Conservation (phyloP, 148 eudicot species). For the Cornus florida region DNA sequence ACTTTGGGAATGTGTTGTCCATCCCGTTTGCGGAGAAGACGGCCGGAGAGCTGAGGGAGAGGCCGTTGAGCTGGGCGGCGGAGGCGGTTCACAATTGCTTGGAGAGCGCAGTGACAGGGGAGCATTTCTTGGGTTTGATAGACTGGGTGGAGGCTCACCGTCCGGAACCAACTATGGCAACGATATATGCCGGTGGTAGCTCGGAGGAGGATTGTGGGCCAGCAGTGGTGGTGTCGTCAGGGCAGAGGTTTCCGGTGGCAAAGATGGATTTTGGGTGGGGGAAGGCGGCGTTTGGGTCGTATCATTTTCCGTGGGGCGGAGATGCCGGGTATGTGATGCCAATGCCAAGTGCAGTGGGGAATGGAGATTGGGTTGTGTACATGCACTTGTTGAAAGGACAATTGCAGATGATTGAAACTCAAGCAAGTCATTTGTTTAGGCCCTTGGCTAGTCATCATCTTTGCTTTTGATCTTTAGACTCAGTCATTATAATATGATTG, state of each 20-base stretch:
- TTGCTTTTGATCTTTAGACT: no score
- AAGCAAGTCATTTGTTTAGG: slow-evolving; percentile 35
- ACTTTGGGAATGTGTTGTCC: slow-evolving; percentile 65
- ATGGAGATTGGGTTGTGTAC: slow-evolving; percentile 69
- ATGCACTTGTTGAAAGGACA: slow-evolving; percentile 49
- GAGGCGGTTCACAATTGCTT: slow-evolving; percentile 37
- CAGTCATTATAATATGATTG: no score
- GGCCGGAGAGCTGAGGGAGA: slow-evolving; percentile 23
- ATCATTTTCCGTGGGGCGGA: slow-evolving; percentile 64
- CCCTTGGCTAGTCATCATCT: slow-evolving; percentile 22
- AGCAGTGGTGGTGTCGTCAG: slow-evolving; percentile 54
- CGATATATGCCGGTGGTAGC: slow-evolving; percentile 21
- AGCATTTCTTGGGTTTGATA: slow-evolving; percentile 57
- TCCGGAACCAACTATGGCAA: slow-evolving; percentile 39
- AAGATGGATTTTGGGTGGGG: slow-evolving; percentile 70
- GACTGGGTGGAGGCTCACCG: slow-evolving; percentile 62
- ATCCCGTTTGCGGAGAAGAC: slow-evolving; percentile 49
- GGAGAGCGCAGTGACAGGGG: slow-evolving; percentile 26
- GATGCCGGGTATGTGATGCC: slow-evolving; percentile 66
- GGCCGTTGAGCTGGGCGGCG: slow-evolving; percentile 31
- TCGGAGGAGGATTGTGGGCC: slow-evolving; percentile 30
- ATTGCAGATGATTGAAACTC: slow-evolving; percentile 40
- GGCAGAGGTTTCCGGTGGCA: slow-evolving; percentile 42
- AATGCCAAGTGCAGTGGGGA: slow-evolving; percentile 45
- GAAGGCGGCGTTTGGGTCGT: slow-evolving; percentile 47